Base-by-base conservation (phyloP, 2,329 filamentous ascomycete species). In the Chaetomium strumarium region DNA sequence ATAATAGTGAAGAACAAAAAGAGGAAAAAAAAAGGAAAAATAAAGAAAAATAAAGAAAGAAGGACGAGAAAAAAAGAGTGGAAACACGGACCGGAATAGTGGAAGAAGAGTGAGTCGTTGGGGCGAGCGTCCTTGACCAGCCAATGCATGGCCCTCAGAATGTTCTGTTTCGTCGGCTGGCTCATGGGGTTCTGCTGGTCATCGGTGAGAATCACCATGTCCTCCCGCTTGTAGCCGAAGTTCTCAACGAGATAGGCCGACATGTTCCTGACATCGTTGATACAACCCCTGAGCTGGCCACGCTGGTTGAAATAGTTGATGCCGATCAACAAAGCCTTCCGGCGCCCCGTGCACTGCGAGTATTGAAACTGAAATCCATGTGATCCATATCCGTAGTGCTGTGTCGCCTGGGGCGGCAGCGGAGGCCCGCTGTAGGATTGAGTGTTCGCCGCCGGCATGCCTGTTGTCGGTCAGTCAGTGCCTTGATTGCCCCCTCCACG, bases 211-310 rank as follows among this genome's bases (percentile, higher is more conserved):
- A 93, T 85, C 17, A 97, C 92, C 92, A 97, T 97, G 66, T 97
- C 91, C 70, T 96, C 92, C 53, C 90, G 78, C 71, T 90, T 90
- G 70, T 97, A 97, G 30, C 88, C 88, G 68, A 95, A 96, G 65
- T 90, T 84, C 69, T 91, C 83, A 58, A 89, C 88, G 53, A 97
- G 75, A 67, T 96, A 97, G 46, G 80, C 79, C 19, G 90, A 95
- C 90, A 97, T 95, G 74, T 96, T 96, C 72, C 91, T 88, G 40
- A 96, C 92, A 67, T 97, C 92, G 67, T 97, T 96, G 75, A 96
- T 96, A 66, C 92, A 97, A 42, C 92, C 92, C 53, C 90, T 79
- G 44, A 96, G 77, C 75, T 96, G 88, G 29, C 91, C 91, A 53
- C 88, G 83, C 72, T 96, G 91, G 47, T 87, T 85, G 67, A 96